phyloP scores from a whole-genome alignment of 495 filamentous ascomycete genomes.

The Parathielavia appendiculata region DNA sequence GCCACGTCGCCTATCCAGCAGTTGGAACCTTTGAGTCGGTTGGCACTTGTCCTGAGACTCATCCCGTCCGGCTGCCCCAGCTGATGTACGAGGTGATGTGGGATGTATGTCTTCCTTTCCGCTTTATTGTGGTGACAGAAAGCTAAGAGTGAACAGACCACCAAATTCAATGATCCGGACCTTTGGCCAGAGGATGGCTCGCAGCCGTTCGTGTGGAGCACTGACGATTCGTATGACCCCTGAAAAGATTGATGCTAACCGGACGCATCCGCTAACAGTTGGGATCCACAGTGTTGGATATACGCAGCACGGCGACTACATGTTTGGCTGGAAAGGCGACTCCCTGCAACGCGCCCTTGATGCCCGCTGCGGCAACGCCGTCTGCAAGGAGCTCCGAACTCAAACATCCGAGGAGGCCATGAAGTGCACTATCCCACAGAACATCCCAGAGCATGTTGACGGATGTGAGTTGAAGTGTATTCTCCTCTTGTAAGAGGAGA shows the following conservation, averaged over 20 bases:
- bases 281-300: conserved; percentile 31
- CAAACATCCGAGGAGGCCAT: conserved; percentile 31
- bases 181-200: conserved; percentile 43
- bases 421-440: conserved; percentile 33
- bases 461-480: conserved; percentile 29
- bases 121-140: background rate
- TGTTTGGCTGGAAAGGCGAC: conserved; percentile 50
- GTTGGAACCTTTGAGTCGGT: conserved; percentile 35
- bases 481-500: no score
- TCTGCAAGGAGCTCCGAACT: conserved; percentile 36
- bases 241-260: no score
- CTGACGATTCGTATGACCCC: conserved; percentile 37
- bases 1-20: conserved; percentile 45
- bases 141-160: conserved; percentile 16
- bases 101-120: conserved; percentile 22
- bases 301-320: conserved; percentile 48
- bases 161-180: conserved; percentile 38
- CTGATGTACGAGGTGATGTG: conserved; percentile 51
- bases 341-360: conserved; percentile 47
- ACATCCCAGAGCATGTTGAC: conserved; percentile 32
- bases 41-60: conserved; percentile 42
- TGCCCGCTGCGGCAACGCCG: conserved; percentile 39
- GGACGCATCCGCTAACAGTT: background rate
- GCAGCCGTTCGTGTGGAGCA: conserved; percentile 40
- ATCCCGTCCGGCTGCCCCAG: conserved; percentile 44